Evolutionary conservation across 2,329 filamentous ascomycete species (phyloP), one percentile per base, ranked within the genome.

Genomic region (Davidsoniella virescens): DNA sequence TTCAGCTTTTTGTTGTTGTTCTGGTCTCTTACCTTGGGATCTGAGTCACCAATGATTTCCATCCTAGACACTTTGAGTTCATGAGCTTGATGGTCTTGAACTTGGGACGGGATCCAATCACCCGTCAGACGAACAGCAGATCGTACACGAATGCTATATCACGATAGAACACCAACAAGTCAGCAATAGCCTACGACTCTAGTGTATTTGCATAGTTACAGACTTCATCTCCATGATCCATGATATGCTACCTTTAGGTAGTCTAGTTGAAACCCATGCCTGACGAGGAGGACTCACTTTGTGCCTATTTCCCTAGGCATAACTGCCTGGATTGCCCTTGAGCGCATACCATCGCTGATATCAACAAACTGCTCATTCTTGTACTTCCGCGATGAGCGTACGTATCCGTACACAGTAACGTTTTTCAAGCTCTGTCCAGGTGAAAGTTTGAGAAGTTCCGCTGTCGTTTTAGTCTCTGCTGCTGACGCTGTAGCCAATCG

Each of bases 381-480:
- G 70, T 93, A 87, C 63, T 86, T 84, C 55, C 90, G 76, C 54
- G 94, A 80, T 3, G 86, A 90, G 55, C 85, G 78, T 50, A 95
- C 73, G 67, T 83, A 90, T 54, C 88, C 90, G 61, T 83, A 75
- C 57, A 94, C 69, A 52, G 72, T 71, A 44, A 82, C 70, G 57
- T 71, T 63, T n/a, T 64, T 57, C 39, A 68, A 64, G 43, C 66
- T 60, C 33, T 66, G 62, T 16, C 62, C 56, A 2, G 74, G 71
- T 39, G 65, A 66, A 64, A 68, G 72, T 29, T 70, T 68, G 47
- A 82, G 69, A 9, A 84, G 65, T 49, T 69, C 67, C n/a, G 76
- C 72, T 40, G 80, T 60, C 1, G 72, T 70, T 48, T 55, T 56
- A 57, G 20, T 23, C 2, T 23, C 20, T 23, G 20, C 20, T 20